Percentiles rank a stretch among this genome's conserved stretches.
Evolutionary conservation across 345 rosid species (phyloP).

Genomic region (Camelina neglecta): DNA sequence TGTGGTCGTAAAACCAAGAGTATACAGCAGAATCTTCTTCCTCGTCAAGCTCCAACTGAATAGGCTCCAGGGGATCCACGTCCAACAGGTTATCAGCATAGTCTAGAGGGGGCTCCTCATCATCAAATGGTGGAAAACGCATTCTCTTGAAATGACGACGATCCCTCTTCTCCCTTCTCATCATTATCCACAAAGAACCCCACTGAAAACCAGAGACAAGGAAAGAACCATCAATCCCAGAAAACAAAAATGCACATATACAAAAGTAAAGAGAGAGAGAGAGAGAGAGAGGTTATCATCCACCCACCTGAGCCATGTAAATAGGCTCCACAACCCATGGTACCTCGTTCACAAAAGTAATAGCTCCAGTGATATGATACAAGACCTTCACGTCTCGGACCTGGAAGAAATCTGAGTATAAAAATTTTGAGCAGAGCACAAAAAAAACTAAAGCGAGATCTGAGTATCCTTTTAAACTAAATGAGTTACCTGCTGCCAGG

Average conservation of each 20-base stretch:
- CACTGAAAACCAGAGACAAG: constrained; percentile 55
- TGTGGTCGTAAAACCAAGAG: constrained; percentile 99
- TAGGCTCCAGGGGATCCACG: constrained; percentile 98
- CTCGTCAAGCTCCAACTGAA: constrained; percentile 91
- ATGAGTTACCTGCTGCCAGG: constrained; percentile 69
- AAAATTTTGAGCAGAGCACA: too few relatives aligned
- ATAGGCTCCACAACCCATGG: constrained; percentile 97
- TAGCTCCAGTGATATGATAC: constrained; percentile 91
- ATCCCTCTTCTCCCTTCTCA: constrained; percentile 99
- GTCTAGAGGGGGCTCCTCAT: constrained; percentile 98
- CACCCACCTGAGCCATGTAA: constrained; percentile 89
- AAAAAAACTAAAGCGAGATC: too few relatives aligned
- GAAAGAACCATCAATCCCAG: constrained; percentile 21
- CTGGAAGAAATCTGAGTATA: constrained; percentile 10
- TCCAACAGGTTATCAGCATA: constrained; percentile 98
- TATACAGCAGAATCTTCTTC: constrained; percentile 98
- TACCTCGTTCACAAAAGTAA: constrained; percentile 87
- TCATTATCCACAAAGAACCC: constrained; percentile 99
- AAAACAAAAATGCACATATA: background rate
- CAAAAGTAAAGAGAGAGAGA: background rate
- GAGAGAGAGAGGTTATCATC: constrained; percentile 3
- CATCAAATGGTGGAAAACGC: constrained; percentile 99
- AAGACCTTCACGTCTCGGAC: constrained; percentile 88
- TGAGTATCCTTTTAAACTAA: too few relatives aligned
- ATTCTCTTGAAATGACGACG: constrained; percentile 98